These are phyloP conservation scores for Sonneratia alba DNA, from an alignment of 345 rosid species.

Conservation along the genomic window DNA sequence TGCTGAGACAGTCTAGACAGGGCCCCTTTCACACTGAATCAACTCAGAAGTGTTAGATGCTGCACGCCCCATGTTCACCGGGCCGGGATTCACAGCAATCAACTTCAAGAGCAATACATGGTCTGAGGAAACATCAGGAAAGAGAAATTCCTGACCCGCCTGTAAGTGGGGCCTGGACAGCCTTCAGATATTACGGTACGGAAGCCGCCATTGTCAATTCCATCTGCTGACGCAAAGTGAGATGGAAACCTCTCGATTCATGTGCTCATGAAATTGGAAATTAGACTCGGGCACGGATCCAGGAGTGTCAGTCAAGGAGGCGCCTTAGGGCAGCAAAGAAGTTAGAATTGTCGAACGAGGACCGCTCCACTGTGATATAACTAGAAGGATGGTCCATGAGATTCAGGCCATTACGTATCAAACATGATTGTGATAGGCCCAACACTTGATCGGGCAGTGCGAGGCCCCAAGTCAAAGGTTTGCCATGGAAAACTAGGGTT, in stretches of 20 bases:
- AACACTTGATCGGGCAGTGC: too few species aligned
- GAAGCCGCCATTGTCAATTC: too few species aligned
- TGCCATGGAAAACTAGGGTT: too few species aligned
- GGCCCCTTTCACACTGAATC: not conserved
- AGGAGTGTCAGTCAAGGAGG: not conserved
- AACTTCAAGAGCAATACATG: too few species aligned
- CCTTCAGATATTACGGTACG: too few species aligned
- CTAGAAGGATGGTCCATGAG: too few species aligned
- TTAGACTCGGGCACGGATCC: not conserved
- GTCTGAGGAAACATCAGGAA: too few species aligned
- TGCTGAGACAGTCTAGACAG: not conserved
- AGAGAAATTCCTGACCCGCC: not conserved
- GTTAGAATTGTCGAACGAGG: too few species aligned
- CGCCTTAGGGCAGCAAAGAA: not conserved
- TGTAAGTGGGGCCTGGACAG: not conserved
- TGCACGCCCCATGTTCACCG: not conserved
- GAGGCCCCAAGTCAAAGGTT: too few species aligned
- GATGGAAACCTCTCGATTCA: not conserved
- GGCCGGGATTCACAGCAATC: not conserved
- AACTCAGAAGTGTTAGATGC: not conserved
- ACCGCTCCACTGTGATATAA: too few species aligned
- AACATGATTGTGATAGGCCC: too few species aligned
- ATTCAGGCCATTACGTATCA: too few species aligned
- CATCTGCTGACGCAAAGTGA: not conserved
- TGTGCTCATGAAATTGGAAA: not conserved